phyloP scores from a whole-genome alignment of 345 rosid genomes.

The Syzygium grande region DNA sequence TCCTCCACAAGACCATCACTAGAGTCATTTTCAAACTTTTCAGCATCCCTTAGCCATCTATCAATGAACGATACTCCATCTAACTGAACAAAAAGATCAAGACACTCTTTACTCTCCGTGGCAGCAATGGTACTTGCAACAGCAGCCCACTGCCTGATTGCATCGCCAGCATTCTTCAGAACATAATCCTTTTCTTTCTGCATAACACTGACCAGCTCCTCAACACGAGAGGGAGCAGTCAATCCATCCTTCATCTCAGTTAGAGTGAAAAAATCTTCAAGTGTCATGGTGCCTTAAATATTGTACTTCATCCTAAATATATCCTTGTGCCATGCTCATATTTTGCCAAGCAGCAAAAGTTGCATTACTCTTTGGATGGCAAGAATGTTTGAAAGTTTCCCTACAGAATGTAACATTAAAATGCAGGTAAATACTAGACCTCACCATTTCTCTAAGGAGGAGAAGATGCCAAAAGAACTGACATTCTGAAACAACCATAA shows the following conservation, averaged over 20 bases:
- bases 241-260: constrained; percentile 95
- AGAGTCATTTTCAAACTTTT: constrained; percentile 26
- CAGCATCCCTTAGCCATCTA: constrained; percentile 76
- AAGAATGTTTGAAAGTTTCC: background rate
- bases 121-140: constrained; percentile 78
- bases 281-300: constrained; percentile 63
- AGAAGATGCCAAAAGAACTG: background rate
- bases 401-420: background rate
- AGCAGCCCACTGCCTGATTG: constrained; percentile 84
- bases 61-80: constrained; percentile 70
- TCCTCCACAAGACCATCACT: constrained; percentile 56
- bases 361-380: background rate
- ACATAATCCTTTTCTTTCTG: constrained; percentile 54
- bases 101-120: constrained; percentile 80
- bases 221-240: constrained; percentile 57
- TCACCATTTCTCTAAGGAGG: background rate
- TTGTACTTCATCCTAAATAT: constrained; percentile 12
- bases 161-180: constrained; percentile 63
- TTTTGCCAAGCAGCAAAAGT: constrained; percentile 22
- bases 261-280: constrained; percentile 87
- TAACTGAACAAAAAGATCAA: constrained; percentile 75
- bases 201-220: constrained; percentile 67
- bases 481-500: background rate
- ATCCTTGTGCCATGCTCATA: constrained; percentile 10
- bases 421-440: background rate